Base-by-base conservation (phyloP, 129 eudicot species). In the Logfia minima region DNA sequence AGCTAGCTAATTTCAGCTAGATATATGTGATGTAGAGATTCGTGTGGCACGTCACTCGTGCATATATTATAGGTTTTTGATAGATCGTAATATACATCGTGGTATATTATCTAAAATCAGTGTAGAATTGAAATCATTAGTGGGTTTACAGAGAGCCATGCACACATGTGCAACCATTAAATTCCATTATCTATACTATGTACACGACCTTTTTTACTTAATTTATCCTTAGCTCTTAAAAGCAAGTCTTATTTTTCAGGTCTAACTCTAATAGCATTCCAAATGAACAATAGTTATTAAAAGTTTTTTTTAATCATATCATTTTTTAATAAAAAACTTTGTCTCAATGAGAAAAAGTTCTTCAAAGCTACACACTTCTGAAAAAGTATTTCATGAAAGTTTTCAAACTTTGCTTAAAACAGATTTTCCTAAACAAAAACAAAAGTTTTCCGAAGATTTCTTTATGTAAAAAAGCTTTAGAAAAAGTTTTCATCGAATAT, bases 161-260 rank as follows among this genome's bases (percentile, higher is more conserved):
- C 80, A 66, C 65, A 74, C 84, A 80, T 74, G 84, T 80, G 80
- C 71, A 31, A 58, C 21, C 75, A 67, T 74, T 80, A 61, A 80
- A 74, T 74, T 39, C 63, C 84, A 71, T 58, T 74, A 80, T 68
- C 79, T 68, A 66, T 41, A 62, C n/a, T 41, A n/a, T 28, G 79
- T 73, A 73, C 62, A 23, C 10, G 9, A 41, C 48, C 14, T 56
- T 72, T 76, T 53, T 35, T 10, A 64, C 62, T 56, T 80, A 37
- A 1, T 55, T 24, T 53, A 24, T 55, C 39, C 24, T 48, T 80
- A 53, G 7, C 73, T 55, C n/a, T 35, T 17, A 29, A 26, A 37
- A 35, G 8, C 1, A 61, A 52, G 31, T 51, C 9, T 14, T 34
- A 34, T 34, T 35, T 66, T 66, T 64, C 32, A 65, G 64, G 67